These are phyloP conservation scores for Stephania yunnanensis DNA, from an alignment of 164 flowering plant species.

Conservation along the genomic window DNA sequence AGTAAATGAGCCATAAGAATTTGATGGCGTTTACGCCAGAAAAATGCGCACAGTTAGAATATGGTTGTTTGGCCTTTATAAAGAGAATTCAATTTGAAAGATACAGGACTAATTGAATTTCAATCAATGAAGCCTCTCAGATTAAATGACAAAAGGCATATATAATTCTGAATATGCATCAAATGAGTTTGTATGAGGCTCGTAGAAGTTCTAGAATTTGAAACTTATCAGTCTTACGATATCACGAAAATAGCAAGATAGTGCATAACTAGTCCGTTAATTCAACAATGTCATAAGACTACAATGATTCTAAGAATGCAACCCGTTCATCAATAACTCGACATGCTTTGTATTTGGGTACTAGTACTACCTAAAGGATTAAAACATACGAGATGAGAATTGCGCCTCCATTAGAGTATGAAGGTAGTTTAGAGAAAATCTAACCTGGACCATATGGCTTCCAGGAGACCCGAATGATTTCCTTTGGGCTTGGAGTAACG, in stretches of 20 bases:
- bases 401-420: background rate
- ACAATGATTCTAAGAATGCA: background rate
- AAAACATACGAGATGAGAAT: background rate
- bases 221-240: background rate
- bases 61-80: background rate
- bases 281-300: background rate
- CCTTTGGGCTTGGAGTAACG: conserved; percentile 86
- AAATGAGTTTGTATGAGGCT: background rate
- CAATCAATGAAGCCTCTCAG: background rate
- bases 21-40: background rate
- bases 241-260: background rate
- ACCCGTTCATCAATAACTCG: background rate
- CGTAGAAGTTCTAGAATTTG: background rate
- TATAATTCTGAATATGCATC: background rate
- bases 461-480: conserved; percentile 60
- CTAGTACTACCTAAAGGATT: background rate
- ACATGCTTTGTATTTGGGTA: background rate
- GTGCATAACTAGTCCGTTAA: background rate
- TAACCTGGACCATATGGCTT: conserved; percentile 47
- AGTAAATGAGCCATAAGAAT: too few relatives aligned
- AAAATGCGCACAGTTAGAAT: background rate
- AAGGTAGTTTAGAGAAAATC: conserved; percentile 12
- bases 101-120: background rate
- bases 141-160: background rate
- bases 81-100: background rate